Percentiles rank a stretch among this genome's conserved stretches.
Conservation (phyloP, 1,139 yeast species). For the Debaryomyces coudertii region DNA sequence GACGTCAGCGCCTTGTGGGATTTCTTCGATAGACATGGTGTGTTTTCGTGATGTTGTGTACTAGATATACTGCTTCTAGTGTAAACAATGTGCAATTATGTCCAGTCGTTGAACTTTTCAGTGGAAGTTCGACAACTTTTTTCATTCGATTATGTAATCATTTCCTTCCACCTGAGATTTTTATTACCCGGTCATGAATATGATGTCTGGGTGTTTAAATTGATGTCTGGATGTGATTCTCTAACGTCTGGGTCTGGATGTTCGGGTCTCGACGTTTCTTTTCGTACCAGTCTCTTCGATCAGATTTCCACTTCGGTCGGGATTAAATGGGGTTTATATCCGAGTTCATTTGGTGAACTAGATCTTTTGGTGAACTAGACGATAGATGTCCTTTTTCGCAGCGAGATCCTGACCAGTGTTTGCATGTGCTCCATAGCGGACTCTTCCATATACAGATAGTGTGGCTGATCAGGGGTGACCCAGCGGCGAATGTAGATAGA, state of each 20-base stretch:
- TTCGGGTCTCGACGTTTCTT: neutral
- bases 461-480: too few relatives aligned
- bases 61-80: neutral
- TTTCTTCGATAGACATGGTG: conserved; percentile 59
- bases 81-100: neutral
- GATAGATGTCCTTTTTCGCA: too few relatives aligned
- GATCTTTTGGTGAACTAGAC: too few relatives aligned
- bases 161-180: neutral
- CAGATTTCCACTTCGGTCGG: neutral
- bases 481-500: neutral
- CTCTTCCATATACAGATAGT: too few relatives aligned
- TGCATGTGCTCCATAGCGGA: too few relatives aligned
- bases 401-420: too few relatives aligned
- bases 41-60: conserved; percentile 3
- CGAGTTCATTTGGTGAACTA: too few relatives aligned
- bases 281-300: too few relatives aligned
- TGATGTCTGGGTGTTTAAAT: neutral
- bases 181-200: neutral
- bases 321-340: neutral
- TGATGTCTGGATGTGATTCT: neutral
- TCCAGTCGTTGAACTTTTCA: conserved; percentile 4
- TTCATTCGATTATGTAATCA: neutral
- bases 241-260: neutral
- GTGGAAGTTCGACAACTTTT: neutral
- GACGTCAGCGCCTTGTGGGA: conserved; percentile 90